Base-by-base conservation (phyloP, 495 filamentous ascomycete genomes). In the Venustampulla echinocandica region DNA sequence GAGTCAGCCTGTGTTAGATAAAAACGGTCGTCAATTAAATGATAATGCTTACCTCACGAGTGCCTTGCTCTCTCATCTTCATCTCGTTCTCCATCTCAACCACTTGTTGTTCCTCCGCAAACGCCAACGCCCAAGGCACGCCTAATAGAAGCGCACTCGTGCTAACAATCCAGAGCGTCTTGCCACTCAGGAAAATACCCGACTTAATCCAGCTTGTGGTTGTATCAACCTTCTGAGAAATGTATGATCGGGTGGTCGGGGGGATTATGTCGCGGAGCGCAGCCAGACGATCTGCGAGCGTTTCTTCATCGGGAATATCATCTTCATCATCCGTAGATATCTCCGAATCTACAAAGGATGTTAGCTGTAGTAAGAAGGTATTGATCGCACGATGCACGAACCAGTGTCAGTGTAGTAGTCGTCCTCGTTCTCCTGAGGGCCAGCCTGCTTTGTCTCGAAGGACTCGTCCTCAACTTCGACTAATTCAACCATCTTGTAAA, bases 1-100 rank as follows among this genome's bases (percentile, higher is more conserved):
- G 15, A 28, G 41, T 47, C 19, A 39, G 28, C 22, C 10, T 38
- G 23, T n/a, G n/a, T n/a, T n/a, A n/a, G n/a, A n/a, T n/a, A n/a
- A n/a, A n/a, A n/a, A n/a, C n/a, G n/a, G n/a, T 9, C 23, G 10
- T 20, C 17, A 19, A 14, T 46, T 3, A 36, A 14, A 19, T 36
- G 33, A 22, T 10, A 30, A 14, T 17, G 42, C 50, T 24, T 55
- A 60, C 57, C 54, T 58, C 73, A 24, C 64, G 17, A 21, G 37
- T 56, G 27, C 74, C 85, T 64, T 80, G 77, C 74, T 87, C 79
- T 58, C 86, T 78, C 85, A 94, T 90, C 65, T 82, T 80, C 81
- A 90, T 84, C 73, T 96, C 90, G 67, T 85, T 81, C 77, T 97
- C 92, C 87, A 92, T 88, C 74, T 95, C 90, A 49, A 86, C 70